phyloP scores from a whole-genome alignment of 768 basidiomycete species.

The Suillus luteus region DNA sequence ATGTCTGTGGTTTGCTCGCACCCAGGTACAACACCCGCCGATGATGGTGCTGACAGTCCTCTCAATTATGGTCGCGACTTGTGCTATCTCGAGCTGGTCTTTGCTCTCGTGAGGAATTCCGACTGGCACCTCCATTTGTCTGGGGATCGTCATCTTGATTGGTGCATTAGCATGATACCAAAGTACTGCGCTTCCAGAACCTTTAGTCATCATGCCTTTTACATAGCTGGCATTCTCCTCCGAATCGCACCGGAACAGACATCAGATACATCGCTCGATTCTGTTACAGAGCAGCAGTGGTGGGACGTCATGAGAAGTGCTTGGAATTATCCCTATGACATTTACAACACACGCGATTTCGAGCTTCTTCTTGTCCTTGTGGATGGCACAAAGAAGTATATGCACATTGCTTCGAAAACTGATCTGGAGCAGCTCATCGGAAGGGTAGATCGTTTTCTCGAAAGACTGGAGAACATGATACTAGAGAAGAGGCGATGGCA shows the following conservation, averaged over 20 bases:
- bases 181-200: not conserved
- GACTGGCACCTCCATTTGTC: not conserved
- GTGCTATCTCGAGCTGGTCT: not conserved
- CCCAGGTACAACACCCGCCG: not conserved
- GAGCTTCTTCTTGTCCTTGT: not conserved
- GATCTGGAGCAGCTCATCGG: not conserved
- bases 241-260: not conserved
- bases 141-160: not conserved
- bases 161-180: not conserved
- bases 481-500: too few species aligned
- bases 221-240: not conserved
- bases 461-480: accelerated
- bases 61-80: accelerated
- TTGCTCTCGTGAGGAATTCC: not conserved
- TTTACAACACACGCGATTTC: not conserved
- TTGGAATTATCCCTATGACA: not conserved
- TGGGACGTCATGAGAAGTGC: not conserved
- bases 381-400: not conserved
- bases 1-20: not conserved
- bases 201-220: not conserved
- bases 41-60: not conserved
- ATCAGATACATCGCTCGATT: not conserved
- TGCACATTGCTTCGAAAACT: not conserved
- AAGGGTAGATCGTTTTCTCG: not conserved
- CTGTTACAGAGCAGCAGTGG: not conserved